Evolutionary conservation across 83 land plant species (phyloP).

Genomic region (Picea abies): DNA sequence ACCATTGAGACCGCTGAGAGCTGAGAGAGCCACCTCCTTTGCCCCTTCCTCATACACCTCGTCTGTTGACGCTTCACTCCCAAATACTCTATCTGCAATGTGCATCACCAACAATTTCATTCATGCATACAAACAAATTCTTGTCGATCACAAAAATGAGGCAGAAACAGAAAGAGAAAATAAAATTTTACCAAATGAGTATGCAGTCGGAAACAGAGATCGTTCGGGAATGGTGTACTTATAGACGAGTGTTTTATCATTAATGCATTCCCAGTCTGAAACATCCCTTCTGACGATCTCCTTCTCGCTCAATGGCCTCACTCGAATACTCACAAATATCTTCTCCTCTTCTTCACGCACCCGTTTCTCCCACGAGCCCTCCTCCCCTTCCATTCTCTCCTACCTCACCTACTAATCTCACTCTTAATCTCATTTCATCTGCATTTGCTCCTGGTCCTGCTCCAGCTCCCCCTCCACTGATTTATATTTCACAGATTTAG

Average conservation of each 20-base stretch:
- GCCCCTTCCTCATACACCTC: conserved; percentile 79
- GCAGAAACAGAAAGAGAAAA: neutral
- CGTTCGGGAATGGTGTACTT: conserved; percentile 58
- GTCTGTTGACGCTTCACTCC: conserved; percentile 48
- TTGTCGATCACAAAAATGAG: neutral
- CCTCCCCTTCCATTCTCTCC: too few species aligned
- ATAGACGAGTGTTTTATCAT: conserved; percentile 53
- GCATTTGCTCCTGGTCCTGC: too few species aligned
- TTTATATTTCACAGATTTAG: too few species aligned
- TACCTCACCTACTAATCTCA: too few species aligned
- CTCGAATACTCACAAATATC: conserved; percentile 66
- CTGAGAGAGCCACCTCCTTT: conserved; percentile 79
- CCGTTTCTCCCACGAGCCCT: too few species aligned
- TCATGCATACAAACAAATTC: neutral
- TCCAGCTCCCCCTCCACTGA: too few species aligned
- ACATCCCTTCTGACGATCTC: conserved; percentile 42
- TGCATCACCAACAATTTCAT: neutral
- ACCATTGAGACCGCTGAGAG: conserved; percentile 78
- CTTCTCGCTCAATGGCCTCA: conserved; percentile 73
- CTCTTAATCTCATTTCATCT: too few species aligned
- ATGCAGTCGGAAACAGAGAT: conserved; percentile 51
- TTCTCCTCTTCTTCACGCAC: conserved; percentile 34
- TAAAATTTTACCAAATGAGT: conserved; percentile 52
- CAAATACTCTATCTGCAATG: conserved; percentile 68
- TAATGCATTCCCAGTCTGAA: conserved; percentile 74